Conservation (phyloP, 352 stramenopile genomes). For the Aphanomyces euteiches region DNA sequence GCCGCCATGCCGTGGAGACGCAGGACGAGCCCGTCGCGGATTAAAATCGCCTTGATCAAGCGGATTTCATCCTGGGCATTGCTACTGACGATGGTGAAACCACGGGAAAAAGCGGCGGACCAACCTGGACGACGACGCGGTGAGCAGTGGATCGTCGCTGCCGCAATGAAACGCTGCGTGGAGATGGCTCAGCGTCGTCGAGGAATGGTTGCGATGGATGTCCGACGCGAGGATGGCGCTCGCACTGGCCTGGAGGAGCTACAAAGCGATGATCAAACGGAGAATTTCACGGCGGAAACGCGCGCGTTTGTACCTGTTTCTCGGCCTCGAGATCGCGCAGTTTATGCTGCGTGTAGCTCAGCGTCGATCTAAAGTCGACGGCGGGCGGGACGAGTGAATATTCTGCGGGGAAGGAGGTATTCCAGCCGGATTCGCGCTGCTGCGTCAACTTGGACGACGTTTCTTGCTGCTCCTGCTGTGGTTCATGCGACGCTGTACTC, state of each 20-base stretch:
- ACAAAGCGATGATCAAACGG: constrained; percentile 19
- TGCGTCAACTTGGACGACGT: constrained; percentile 12
- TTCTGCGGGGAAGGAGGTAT: constrained; percentile 62
- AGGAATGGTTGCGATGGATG: constrained; percentile 3
- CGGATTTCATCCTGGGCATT: constrained; percentile 38
- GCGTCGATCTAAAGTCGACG: constrained; percentile 48
- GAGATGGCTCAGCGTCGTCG: constrained; percentile 6
- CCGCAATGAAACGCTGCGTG: constrained; percentile 6
- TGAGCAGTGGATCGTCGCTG: too few species aligned
- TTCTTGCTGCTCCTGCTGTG: not conserved
- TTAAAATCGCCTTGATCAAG: constrained; percentile 53
- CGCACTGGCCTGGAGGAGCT: constrained; percentile 1
- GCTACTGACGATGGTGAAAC: not conserved
- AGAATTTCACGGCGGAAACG: too few species aligned
- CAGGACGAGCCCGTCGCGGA: constrained; percentile 56
- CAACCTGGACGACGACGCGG: too few species aligned
- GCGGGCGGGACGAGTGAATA: constrained; percentile 42
- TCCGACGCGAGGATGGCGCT: not conserved
- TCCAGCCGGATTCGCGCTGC: constrained; percentile 61
- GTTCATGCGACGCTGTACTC: not conserved
- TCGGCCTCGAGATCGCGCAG: constrained; percentile 33
- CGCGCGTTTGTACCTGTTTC: constrained; percentile 23
- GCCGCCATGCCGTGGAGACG: constrained; percentile 46
- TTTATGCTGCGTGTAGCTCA: constrained; percentile 57
- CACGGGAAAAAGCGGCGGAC: not conserved